Evolutionary conservation across 805 yeast genomes (phyloP).

Genomic region (Candida ortonii): DNA sequence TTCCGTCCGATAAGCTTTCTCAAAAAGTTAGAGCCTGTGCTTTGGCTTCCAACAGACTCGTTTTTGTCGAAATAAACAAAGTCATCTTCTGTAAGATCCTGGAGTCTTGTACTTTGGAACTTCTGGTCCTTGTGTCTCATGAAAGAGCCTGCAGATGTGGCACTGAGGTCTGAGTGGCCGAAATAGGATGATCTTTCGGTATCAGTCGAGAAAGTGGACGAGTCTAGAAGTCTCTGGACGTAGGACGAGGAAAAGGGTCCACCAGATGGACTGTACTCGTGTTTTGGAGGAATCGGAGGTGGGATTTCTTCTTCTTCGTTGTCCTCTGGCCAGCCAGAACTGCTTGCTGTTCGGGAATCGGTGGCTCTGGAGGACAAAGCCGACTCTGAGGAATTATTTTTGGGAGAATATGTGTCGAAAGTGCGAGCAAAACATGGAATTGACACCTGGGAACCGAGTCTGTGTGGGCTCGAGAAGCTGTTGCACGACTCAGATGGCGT

Average conservation of each 20-base stretch:
- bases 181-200: slow-evolving; percentile 42
- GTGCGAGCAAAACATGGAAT: slow-evolving; percentile 16
- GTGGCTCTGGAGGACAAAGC: slow-evolving; percentile 6
- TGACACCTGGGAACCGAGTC: slow-evolving; percentile 11
- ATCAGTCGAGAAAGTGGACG: slow-evolving; percentile 34
- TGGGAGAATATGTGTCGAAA: too few species aligned
- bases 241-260: slow-evolving; percentile 22
- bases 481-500: slow-evolving; percentile 20
- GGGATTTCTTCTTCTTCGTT: slow-evolving; percentile 14
- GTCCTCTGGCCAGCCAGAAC: too few species aligned
- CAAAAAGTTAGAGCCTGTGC: slow-evolving; percentile 44
- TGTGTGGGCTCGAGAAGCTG: slow-evolving; percentile 16
- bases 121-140: slow-evolving; percentile 57
- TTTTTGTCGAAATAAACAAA: slow-evolving; percentile 25
- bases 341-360: too few species aligned
- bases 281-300: slow-evolving; percentile 42
- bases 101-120: slow-evolving; percentile 22
- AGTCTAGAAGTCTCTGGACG: slow-evolving; percentile 28
- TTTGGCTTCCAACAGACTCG: slow-evolving; percentile 36
- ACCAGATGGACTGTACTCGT: slow-evolving; percentile 17
- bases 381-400: slow-evolving; percentile 5
- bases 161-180: slow-evolving; percentile 71
- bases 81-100: too few species aligned
- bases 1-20: slow-evolving; percentile 40
- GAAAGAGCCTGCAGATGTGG: slow-evolving; percentile 85